Evolutionary conservation across 1,284 basidiomycete genomes (phyloP).

Genomic region (Hortiboletus rubellus): DNA sequence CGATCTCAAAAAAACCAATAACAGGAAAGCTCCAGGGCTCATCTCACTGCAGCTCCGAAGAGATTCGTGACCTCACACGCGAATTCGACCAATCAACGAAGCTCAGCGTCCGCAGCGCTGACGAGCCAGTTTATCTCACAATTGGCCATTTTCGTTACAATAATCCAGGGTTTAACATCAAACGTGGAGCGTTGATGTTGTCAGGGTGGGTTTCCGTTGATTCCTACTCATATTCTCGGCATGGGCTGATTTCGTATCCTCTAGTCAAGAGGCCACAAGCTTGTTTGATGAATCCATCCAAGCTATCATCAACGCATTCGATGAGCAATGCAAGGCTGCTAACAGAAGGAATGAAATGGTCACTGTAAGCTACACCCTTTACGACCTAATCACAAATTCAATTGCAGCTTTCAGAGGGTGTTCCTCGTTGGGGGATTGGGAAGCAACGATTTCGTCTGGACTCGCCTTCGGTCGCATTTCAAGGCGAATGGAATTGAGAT

Average conservation of each 20-base stretch:
- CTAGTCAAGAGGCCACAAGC: background rate
- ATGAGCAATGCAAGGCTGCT: background rate
- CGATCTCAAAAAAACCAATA: too few relatives aligned
- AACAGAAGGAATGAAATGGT: background rate
- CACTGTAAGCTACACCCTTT: background rate
- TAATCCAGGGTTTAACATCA: background rate
- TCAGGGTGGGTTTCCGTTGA: background rate
- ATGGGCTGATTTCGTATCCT: background rate
- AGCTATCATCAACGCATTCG: background rate
- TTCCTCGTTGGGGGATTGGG: background rate
- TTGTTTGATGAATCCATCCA: background rate
- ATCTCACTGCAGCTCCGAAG: background rate
- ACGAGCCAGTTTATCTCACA: background rate
- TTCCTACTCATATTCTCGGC: background rate
- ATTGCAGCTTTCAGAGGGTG: background rate
- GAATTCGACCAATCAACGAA: background rate
- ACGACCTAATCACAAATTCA: background rate
- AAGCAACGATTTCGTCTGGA: background rate
- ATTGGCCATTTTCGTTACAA: background rate
- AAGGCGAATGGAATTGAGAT: background rate
- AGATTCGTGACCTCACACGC: background rate
- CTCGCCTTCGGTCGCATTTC: conserved; percentile 1
- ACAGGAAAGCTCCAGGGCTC: conserved; percentile 2
- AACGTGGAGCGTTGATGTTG: background rate
- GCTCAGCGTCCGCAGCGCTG: background rate